phyloP scores from a whole-genome alignment of 2,329 filamentous ascomycete genomes.

The Apiospora hydei region DNA sequence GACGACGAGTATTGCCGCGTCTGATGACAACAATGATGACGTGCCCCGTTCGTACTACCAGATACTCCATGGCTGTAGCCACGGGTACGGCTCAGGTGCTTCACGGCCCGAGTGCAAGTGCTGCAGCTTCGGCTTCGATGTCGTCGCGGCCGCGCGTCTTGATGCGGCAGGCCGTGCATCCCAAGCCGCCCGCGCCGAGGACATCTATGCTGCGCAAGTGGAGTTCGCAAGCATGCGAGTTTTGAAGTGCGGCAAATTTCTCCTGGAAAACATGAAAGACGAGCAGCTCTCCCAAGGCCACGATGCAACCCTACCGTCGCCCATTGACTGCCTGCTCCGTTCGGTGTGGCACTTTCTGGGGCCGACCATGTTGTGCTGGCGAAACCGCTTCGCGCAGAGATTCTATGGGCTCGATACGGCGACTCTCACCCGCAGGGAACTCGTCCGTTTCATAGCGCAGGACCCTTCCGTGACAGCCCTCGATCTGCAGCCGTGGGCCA shows the following conservation, averaged over 20 bases:
- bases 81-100: not conserved
- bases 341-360: constrained; percentile 9
- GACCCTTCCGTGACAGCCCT: not conserved
- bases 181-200: not conserved
- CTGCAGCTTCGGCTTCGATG: not conserved
- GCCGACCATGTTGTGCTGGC: not conserved
- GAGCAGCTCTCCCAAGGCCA: not conserved
- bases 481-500: not conserved
- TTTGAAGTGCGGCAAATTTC: not conserved
- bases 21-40: not conserved
- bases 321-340: not conserved
- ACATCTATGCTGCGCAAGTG: not conserved
- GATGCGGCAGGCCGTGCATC: not conserved
- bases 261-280: not conserved
- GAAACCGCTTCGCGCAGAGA: not conserved
- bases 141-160: not conserved
- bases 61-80: not conserved
- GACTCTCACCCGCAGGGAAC: not conserved
- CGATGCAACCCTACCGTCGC: not conserved
- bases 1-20: too few relatives aligned
- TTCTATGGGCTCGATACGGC: not conserved
- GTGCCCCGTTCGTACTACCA: not conserved
- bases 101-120: not conserved
- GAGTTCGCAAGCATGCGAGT: not conserved
- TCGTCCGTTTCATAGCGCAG: not conserved